These are phyloP conservation scores for Falciphora oryzae DNA, from an alignment of 2,329 filamentous ascomycete species.

Conservation along the genomic window DNA sequence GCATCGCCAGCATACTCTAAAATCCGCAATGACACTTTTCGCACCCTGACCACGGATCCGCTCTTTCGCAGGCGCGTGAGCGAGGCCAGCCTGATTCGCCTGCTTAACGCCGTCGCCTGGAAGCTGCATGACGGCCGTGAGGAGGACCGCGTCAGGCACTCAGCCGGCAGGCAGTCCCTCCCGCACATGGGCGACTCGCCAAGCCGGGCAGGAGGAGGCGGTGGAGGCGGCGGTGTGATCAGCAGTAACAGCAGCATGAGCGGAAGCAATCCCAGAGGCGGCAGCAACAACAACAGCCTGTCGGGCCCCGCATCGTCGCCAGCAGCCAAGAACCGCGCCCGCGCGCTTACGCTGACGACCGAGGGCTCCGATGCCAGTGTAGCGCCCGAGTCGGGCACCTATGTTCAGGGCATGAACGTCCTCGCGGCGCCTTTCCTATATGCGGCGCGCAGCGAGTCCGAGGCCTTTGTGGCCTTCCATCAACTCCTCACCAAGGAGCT, in stretches of 20 bases:
- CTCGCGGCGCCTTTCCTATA: constrained; percentile 94
- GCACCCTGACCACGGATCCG: constrained; percentile 93
- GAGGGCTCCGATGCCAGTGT: constrained; percentile 56
- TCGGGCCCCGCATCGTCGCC: constrained; percentile 43
- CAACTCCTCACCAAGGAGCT: constrained; percentile 81
- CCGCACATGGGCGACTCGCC: constrained; percentile 16
- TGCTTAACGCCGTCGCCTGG: constrained; percentile 95
- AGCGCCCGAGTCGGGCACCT: constrained; percentile 67
- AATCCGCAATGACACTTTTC: constrained; percentile 97
- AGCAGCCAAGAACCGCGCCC: constrained; percentile 43
- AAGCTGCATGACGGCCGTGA: constrained; percentile 74
- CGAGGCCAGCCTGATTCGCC: constrained; percentile 87
- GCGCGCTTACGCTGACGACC: constrained; percentile 54
- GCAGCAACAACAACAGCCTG: constrained; percentile 32
- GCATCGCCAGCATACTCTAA: constrained; percentile 93
- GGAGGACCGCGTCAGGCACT: constrained; percentile 22
- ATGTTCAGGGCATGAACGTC: constrained; percentile 99
- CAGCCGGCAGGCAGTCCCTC: constrained; percentile 19
- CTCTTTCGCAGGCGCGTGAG: constrained; percentile 92
- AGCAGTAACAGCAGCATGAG: constrained; percentile 12
- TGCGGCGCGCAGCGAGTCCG: constrained; percentile 85
- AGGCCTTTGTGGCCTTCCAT: constrained; percentile 89
- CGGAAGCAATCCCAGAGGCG: constrained; percentile 16
- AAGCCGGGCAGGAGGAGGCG: constrained; percentile 12
- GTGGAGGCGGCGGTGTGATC: constrained; percentile 10